Evolutionary conservation across 768 basidiomycete species (phyloP).

Genomic region (Podaxis sp.): DNA sequence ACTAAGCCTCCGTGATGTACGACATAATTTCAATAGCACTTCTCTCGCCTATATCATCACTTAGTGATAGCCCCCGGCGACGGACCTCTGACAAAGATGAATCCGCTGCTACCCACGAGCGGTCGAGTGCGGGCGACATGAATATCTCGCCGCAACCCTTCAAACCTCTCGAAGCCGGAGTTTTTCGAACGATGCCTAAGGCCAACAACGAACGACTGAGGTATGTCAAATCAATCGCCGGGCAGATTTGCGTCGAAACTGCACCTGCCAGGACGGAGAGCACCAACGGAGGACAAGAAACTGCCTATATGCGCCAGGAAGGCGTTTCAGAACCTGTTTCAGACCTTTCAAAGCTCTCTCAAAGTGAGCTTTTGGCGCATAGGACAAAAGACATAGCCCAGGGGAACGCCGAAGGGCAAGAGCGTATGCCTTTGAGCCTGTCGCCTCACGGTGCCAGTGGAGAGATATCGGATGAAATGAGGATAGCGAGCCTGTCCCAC

Average conservation of each 20-base stretch:
- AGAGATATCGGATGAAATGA: not conserved
- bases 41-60: not conserved
- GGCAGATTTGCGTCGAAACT: not conserved
- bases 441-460: not conserved
- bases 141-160: not conserved
- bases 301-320: conserved; percentile 7
- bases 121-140: not conserved
- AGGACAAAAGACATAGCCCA: not conserved
- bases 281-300: not conserved
- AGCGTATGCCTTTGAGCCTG: not conserved
- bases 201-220: not conserved
- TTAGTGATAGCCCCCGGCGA: not conserved
- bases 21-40: not conserved
- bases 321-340: not conserved
- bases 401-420: not conserved
- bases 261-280: not conserved
- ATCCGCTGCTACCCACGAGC: not conserved
- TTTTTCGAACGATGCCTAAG: not conserved
- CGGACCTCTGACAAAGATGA: not conserved
- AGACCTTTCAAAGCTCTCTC: not conserved
- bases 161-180: not conserved
- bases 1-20: not conserved
- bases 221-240: not conserved
- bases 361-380: not conserved
- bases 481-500: not conserved